Evolutionary conservation across 768 basidiomycete species (phyloP), one percentile per base, ranked within the genome.

Genomic region (Pleurotus pulmonarius): DNA sequence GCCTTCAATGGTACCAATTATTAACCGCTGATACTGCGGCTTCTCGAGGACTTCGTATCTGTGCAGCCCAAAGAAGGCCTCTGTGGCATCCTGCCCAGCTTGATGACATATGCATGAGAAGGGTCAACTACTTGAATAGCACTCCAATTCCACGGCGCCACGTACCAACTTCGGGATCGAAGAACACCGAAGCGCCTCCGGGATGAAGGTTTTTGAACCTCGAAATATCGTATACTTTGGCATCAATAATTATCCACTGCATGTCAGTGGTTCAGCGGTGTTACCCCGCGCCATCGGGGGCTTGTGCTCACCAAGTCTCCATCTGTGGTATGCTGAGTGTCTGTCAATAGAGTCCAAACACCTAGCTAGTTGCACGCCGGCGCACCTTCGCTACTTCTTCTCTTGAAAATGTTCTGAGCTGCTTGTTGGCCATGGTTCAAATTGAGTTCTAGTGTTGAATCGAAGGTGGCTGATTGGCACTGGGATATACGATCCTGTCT

Each of bases 71-170:
- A 87, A 97, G 76, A 98, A 97, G 4, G 82, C 81, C 37, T 92
- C 88, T 0, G 94, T 96, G 1, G 87, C 88, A 63, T 97, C 94
- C 68, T 90, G 80, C 7, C 92, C 94, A 49, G 90, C 92, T 87
- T 73, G 8, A 45, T 82, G 29, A 3, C 29, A 34, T 9, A 34
- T 34, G 7, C 9, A 29, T 29, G 49, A 56, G 44, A 38, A 40
- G 13, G 20, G 7, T 34, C 29, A 34, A 8, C 29, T 34, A 11
- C 7, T 8, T 34, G n/a, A 38, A 37, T 24, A 20, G 38, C 52
- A 34, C 26, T 34, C 38, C 39, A 25, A 51, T 49, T 63, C 82
- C 79, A 54, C 83, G 68, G 46, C 64, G 62, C 44, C 73, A 75
- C 86, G 56, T 56, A 87, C 90, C 90, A 47, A 95, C 81, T 62